phyloP scores from a whole-genome alignment of 805 yeast species.

The Kodamaea fukazawae region DNA sequence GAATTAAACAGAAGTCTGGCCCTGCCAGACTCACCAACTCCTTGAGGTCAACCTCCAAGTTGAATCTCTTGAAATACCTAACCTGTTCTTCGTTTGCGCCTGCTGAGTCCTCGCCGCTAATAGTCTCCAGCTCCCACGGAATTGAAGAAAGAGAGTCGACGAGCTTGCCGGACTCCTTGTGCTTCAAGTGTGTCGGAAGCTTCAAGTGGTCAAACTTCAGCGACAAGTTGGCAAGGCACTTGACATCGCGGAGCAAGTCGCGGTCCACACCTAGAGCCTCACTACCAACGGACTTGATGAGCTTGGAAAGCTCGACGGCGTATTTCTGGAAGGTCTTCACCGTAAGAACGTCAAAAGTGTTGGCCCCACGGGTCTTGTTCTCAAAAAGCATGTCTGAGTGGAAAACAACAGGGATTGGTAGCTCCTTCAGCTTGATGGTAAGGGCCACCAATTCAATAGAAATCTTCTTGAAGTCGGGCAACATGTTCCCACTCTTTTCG shows the following conservation, averaged over 20 bases:
- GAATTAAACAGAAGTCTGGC: constrained; percentile 32
- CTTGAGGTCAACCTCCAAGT: constrained; percentile 25
- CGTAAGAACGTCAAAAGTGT: constrained; percentile 32
- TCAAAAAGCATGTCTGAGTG: constrained; percentile 35
- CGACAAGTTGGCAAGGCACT: constrained; percentile 30
- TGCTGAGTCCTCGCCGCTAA: constrained; percentile 6
- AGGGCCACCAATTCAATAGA: constrained; percentile 30
- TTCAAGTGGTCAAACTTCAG: constrained; percentile 27
- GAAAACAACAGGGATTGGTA: constrained; percentile 36
- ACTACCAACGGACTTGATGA: constrained; percentile 22
- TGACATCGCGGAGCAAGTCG: constrained; percentile 27
- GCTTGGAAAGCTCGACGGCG: constrained; percentile 26
- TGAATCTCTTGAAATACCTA: constrained; percentile 20
- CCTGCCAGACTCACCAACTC: constrained; percentile 19
- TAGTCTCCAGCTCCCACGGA: constrained; percentile 19
- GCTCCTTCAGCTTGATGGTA: constrained; percentile 28
- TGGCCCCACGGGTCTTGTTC: constrained; percentile 24
- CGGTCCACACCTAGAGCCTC: constrained; percentile 27
- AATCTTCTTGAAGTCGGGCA: constrained; percentile 27
- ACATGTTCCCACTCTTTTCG: constrained; percentile 14
- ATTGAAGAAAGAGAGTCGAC: constrained; percentile 11
- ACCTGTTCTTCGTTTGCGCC: constrained; percentile 16
- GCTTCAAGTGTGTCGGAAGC: constrained; percentile 12
- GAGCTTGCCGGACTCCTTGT: constrained; percentile 7
- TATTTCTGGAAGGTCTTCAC: constrained; percentile 31